Percentiles rank a stretch among this genome's conserved stretches.
Conservation (phyloP, 148 eudicot species). For the Camellia lanceoleosa region DNA sequence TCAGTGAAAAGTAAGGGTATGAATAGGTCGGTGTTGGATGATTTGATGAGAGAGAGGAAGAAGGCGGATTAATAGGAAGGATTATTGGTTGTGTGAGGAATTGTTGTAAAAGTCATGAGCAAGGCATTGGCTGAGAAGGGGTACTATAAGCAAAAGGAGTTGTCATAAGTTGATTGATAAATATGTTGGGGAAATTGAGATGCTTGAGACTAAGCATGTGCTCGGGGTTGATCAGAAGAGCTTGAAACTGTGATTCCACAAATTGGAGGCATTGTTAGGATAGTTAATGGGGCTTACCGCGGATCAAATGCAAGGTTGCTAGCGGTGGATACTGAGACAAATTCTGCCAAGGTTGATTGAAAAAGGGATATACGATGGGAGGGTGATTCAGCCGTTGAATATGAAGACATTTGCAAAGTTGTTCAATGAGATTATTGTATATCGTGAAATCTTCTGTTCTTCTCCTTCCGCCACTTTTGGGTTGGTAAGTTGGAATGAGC, state of each 20-base stretch:
- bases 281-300: slow-evolving; percentile 91
- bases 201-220: slow-evolving; percentile 75
- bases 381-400: slow-evolving; percentile 78
- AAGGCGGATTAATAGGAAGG: slow-evolving; percentile 75
- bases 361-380: slow-evolving; percentile 88
- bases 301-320: slow-evolving; percentile 70
- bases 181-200: slow-evolving; percentile 89
- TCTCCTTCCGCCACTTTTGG: neutral
- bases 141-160: slow-evolving; percentile 79
- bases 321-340: slow-evolving; percentile 57
- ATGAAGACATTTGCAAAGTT: slow-evolving; percentile 82
- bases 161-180: slow-evolving; percentile 72
- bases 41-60: slow-evolving; percentile 82
- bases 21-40: slow-evolving; percentile 59
- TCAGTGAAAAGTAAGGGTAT: slow-evolving; percentile 22
- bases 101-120: slow-evolving; percentile 91
- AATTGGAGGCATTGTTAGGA: slow-evolving; percentile 80
- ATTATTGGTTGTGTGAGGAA: slow-evolving; percentile 81
- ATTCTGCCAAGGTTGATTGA: slow-evolving; percentile 80
- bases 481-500: slow-evolving; percentile 3
- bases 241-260: slow-evolving; percentile 93
- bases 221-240: slow-evolving; percentile 95
- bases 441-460: neutral
- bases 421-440: slow-evolving; percentile 26
- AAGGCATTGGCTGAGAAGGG: slow-evolving; percentile 76